Conservation (phyloP, 352 stramenopile genomes). For the Globisporangium abappressorium region DNA sequence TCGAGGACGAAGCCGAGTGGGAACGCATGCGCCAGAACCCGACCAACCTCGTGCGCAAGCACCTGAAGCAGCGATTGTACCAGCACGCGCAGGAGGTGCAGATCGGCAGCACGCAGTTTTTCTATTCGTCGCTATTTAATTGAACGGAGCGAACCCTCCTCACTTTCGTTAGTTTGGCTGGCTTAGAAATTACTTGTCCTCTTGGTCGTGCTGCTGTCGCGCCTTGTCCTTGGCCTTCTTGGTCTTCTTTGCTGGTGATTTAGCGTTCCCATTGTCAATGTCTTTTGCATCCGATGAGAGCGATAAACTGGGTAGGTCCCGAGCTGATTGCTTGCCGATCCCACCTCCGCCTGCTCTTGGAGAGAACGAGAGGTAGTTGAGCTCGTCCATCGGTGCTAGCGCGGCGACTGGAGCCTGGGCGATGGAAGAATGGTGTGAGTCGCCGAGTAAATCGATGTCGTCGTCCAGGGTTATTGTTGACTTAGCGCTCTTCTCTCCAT, state of each 20-base stretch:
- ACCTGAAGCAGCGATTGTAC: conserved; percentile 44
- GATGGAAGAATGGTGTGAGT: background rate
- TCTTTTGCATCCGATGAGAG: conserved; percentile 9
- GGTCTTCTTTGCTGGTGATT: background rate
- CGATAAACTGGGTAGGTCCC: conserved; percentile 12
- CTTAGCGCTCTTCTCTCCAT: background rate
- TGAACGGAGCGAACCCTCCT: conserved; percentile 6
- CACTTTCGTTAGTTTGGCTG: background rate
- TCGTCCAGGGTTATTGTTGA: background rate
- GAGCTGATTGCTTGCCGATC: background rate
- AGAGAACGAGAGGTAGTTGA: conserved; percentile 16
- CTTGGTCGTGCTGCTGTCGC: conserved; percentile 4
- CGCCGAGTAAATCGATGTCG: background rate
- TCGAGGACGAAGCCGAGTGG: conserved; percentile 57
- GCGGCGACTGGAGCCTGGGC: background rate
- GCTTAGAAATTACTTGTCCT: conserved; percentile 2
- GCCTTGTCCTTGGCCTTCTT: conserved; percentile 8
- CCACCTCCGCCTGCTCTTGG: background rate
- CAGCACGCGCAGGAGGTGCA: conserved; percentile 63
- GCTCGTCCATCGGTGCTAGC: conserved; percentile 6
- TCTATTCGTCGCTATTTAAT: conserved; percentile 64
- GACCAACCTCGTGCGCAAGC: conserved; percentile 58
- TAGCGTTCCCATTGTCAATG: background rate
- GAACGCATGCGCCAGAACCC: conserved; percentile 65
- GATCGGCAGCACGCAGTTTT: conserved; percentile 57